Base-by-base conservation (phyloP, 139 green algal species). In the Spirogloea muscicola region DNA sequence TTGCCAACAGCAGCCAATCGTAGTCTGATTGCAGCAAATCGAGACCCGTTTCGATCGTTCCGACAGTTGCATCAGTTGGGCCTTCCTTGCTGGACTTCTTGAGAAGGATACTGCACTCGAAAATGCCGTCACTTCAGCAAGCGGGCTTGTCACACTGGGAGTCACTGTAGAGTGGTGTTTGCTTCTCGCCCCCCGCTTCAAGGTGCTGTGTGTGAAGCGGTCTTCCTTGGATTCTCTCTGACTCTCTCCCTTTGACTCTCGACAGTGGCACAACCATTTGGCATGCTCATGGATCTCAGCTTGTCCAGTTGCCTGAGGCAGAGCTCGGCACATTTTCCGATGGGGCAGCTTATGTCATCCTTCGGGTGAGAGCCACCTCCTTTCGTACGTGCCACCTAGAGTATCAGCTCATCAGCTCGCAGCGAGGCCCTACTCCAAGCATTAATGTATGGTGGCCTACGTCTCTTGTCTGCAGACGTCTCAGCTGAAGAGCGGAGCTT, bases 341-440 rank as follows among this genome's bases (percentile, higher is more conserved):
- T 9, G 72, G 72, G 3, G 74, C 78, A 57, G 49, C 68, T 2
- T 82, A 82, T 27, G 57, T 82, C 16, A 33, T 82, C 31, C 65
- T 79, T 29, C 76, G 76, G 69, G 69, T 77, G 36, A 73, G 13
- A 74, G 46, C 21, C 21, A 31, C 21, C 46, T 55, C 21, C 21
- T 49, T 74, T 74, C 33, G 68, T 74, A 5, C 36, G 10, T 64
- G 10, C 13, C 13, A 51, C 43, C 43, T 25, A 25, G 43, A 13
- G 43, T 51, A 13, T 13, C 13, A 51, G 43, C 43, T 51, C 10
- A 51, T 10, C 43, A 51, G 43, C 13, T 10, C 13, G 10, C 10
- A 51, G 13, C 10, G 10, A 25, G 43, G 43, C 10, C 43, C 43
- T 25, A 51, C 10, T 10, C 43, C 52, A 33, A 6, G 7, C 52